Evolutionary conservation across 805 yeast species (phyloP).

Genomic region (Tetrapisispora arboricola): DNA sequence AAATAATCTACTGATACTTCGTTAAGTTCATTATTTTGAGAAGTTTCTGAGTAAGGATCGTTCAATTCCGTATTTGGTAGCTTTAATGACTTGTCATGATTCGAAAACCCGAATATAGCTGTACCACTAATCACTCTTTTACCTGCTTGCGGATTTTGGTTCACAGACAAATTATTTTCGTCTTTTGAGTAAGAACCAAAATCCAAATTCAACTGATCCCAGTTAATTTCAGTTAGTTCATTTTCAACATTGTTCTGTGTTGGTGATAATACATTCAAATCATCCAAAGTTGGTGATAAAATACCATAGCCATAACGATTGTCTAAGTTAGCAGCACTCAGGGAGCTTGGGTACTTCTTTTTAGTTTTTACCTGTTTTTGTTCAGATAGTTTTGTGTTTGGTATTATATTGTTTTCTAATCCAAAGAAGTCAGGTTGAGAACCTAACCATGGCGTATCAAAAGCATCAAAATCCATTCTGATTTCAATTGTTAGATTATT

Average conservation of each 20-base stretch:
- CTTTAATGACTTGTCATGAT: slow-evolving; percentile 47
- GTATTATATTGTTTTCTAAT: background rate
- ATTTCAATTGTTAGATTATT: too few species aligned
- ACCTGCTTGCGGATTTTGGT: slow-evolving; percentile 30
- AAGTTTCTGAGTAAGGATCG: too few species aligned
- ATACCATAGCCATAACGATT: background rate
- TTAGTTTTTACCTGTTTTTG: background rate
- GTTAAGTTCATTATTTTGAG: background rate
- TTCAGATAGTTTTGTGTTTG: background rate
- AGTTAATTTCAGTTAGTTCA: slow-evolving; percentile 10
- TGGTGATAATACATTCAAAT: background rate
- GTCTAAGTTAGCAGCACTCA: background rate
- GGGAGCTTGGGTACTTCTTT: slow-evolving; percentile 2
- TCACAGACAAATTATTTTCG: background rate
- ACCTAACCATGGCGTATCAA: background rate
- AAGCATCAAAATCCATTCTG: background rate
- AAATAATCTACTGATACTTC: background rate
- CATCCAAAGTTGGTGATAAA: background rate
- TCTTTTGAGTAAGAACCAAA: slow-evolving; percentile 3
- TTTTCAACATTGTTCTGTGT: background rate
- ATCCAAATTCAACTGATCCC: slow-evolving; percentile 12
- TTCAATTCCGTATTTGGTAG: background rate
- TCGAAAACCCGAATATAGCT: slow-evolving; percentile 65
- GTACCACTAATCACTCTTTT: slow-evolving; percentile 66
- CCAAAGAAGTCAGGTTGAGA: background rate